Evolutionary conservation across 2,329 filamentous ascomycete genomes (phyloP).

Genomic region (Cladobotryum protrusum): DNA sequence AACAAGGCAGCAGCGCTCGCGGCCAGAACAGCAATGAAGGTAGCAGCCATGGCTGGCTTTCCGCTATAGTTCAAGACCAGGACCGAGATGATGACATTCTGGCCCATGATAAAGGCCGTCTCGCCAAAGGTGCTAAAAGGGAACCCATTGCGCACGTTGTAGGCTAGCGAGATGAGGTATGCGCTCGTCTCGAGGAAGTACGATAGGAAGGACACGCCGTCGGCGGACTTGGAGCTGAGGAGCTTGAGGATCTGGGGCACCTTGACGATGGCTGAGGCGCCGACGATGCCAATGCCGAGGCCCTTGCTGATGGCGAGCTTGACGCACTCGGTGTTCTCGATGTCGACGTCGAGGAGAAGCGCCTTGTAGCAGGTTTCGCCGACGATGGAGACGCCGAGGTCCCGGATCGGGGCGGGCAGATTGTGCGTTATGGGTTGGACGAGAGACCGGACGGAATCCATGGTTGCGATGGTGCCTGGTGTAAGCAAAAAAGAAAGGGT

Average conservation of each 20-base stretch:
- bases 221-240: conserved; percentile 68
- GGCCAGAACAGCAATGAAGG: conserved; percentile 72
- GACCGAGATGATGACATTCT: conserved; percentile 85
- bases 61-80: conserved; percentile 81
- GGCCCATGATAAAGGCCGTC: conserved; percentile 82
- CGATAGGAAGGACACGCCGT: conserved; percentile 80
- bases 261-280: conserved; percentile 85
- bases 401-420: conserved; percentile 67
- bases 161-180: conserved; percentile 84
- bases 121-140: conserved; percentile 97
- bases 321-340: conserved; percentile 69
- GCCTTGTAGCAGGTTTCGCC: conserved; percentile 79
- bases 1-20: conserved; percentile 66
- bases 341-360: conserved; percentile 78
- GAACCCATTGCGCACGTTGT: conserved; percentile 85
- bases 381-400: conserved; percentile 72
- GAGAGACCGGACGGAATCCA: conserved; percentile 56
- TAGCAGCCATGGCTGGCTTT: conserved; percentile 59
- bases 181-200: conserved; percentile 87
- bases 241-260: conserved; percentile 96
- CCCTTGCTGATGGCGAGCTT: conserved; percentile 89
- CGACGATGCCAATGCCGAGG: conserved; percentile 89
- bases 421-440: conserved; percentile 65
- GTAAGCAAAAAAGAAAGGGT: background rate
- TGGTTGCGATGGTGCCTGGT: conserved; percentile 24